Conservation (phyloP, 192 early-diverging fungal species). For the Coemansia sp. region DNA sequence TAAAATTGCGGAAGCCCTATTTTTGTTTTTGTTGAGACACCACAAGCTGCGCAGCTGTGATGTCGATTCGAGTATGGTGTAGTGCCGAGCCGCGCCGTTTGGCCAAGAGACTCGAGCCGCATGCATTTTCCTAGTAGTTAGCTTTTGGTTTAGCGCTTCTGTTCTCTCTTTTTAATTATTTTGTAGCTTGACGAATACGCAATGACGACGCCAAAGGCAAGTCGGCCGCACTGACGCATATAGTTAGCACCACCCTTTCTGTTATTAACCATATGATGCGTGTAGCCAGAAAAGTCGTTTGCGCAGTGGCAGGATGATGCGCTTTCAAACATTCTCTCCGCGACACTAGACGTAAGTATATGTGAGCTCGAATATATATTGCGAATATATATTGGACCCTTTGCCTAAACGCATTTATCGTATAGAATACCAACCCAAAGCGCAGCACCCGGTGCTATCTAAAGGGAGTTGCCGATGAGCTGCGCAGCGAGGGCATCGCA, state of each 20-base stretch:
- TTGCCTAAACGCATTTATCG: too few species aligned
- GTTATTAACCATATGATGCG: not conserved
- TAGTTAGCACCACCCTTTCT: not conserved
- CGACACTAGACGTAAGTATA: constrained; percentile 68
- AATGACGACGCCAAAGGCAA: constrained; percentile 30
- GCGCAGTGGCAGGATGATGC: constrained; percentile 82
- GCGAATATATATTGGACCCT: not conserved
- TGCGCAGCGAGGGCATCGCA: constrained; percentile 23
- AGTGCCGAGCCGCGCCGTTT: constrained; percentile 4
- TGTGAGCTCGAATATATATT: too few species aligned
- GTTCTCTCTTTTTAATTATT: constrained; percentile 4
- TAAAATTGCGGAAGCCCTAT: not conserved
- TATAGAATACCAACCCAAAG: constrained; percentile 30
- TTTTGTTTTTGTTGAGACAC: constrained; percentile 2
- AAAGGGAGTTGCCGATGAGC: constrained; percentile 36
- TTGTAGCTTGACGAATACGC: not conserved
- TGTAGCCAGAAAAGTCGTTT: constrained; percentile 48
- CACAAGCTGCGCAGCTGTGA: constrained; percentile 4
- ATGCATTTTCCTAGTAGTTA: too few species aligned
- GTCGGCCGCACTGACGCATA: not conserved
- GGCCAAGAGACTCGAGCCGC: not conserved
- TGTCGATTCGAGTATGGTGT: not conserved
- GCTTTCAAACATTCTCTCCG: constrained; percentile 71
- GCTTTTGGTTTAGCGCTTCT: too few species aligned
- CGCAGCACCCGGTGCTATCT: constrained; percentile 25